Conservation (phyloP, 1,284 basidiomycete species). For the Lentinus polychrous region DNA sequence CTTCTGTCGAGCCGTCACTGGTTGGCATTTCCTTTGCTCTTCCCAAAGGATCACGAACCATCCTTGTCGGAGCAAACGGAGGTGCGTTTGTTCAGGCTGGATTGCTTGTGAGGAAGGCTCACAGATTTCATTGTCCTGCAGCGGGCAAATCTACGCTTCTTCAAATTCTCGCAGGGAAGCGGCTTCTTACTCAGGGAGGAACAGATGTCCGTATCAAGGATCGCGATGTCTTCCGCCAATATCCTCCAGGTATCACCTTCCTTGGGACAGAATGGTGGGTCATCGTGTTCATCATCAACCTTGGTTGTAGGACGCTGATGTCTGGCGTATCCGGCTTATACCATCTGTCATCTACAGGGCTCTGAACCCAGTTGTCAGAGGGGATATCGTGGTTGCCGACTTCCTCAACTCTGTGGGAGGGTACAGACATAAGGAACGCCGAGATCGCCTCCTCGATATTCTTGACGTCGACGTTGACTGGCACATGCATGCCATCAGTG, state of each 20-base stretch:
- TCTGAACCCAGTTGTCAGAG: conserved; percentile 93
- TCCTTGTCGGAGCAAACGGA: conserved; percentile 89
- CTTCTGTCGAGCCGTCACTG: conserved; percentile 40
- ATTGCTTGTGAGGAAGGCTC: conserved; percentile 3
- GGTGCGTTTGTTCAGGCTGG: conserved; percentile 34
- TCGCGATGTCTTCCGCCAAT: conserved; percentile 78
- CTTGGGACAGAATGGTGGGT: conserved; percentile 86
- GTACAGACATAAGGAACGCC: conserved; percentile 85
- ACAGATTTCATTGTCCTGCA: conserved; percentile 18
- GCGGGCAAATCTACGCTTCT: conserved; percentile 95
- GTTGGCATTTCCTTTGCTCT: conserved; percentile 61
- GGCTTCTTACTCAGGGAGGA: conserved; percentile 55
- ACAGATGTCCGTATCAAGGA: conserved; percentile 71
- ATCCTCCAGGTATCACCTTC: conserved; percentile 76
- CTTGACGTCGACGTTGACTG: conserved; percentile 93
- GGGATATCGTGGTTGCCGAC: conserved; percentile 82
- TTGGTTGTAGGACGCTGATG: background rate
- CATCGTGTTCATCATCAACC: background rate
- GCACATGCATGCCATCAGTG: conserved; percentile 90
- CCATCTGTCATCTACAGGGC: conserved; percentile 50
- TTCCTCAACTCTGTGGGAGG: conserved; percentile 96
- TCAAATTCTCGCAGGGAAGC: conserved; percentile 91
- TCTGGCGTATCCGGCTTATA: conserved; percentile 6
- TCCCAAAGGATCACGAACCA: conserved; percentile 69
- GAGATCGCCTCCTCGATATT: conserved; percentile 84